Evolutionary conservation across 345 rosid genomes (phyloP).

Genomic region (Murraya koenigii): DNA sequence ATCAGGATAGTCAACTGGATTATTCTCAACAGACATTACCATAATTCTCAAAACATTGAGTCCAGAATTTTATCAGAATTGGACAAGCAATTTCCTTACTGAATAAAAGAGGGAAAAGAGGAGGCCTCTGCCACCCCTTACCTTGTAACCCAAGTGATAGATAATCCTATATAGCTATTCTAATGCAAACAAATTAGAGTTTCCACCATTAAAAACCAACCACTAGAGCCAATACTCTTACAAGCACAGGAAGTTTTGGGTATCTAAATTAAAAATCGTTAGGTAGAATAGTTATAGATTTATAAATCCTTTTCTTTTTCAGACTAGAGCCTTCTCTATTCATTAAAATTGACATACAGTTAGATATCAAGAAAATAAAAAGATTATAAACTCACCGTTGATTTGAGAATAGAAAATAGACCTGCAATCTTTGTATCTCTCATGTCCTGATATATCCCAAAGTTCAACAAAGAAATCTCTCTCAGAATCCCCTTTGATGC

Average conservation of each 20-base stretch:
- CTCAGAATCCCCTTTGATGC: slow-evolving; percentile 82
- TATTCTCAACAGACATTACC: background rate
- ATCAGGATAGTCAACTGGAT: background rate
- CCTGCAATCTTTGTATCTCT: slow-evolving; percentile 94
- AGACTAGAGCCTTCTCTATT: background rate
- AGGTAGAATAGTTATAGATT: background rate
- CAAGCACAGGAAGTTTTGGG: background rate
- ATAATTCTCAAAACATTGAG: background rate
- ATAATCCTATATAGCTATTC: background rate
- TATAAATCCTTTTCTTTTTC: background rate
- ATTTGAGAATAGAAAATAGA: slow-evolving; percentile 92
- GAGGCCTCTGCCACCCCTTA: background rate
- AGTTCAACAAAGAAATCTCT: slow-evolving; percentile 98
- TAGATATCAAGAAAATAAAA: slow-evolving; percentile 8
- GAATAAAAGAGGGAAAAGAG: background rate
- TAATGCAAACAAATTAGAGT: background rate
- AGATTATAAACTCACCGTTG: slow-evolving; percentile 54
- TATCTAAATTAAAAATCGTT: background rate
- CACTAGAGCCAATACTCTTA: background rate
- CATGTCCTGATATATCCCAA: slow-evolving; percentile 99
- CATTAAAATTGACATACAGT: background rate
- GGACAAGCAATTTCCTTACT: background rate
- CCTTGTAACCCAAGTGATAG: background rate
- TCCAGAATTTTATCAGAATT: background rate
- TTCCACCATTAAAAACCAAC: background rate